Percentiles rank a stretch among this genome's conserved stretches.
phyloP scores from a whole-genome alignment of 306 rosid species.

The Nissolia schottii region DNA sequence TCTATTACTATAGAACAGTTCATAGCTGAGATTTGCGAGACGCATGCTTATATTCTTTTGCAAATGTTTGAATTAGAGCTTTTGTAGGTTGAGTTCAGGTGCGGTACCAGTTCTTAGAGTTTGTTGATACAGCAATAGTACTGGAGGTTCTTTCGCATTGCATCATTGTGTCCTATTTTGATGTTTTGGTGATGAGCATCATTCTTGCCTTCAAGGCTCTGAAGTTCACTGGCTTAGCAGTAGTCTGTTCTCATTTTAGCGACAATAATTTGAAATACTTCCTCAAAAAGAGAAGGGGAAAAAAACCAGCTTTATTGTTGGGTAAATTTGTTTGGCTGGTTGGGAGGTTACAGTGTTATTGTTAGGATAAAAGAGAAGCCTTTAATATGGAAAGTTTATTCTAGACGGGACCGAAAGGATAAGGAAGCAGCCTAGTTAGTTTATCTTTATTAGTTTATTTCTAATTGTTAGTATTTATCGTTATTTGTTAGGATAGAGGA shows the following conservation, averaged over 20 bases:
- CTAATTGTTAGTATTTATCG: no score
- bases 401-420: no score
- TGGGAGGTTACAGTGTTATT: no score
- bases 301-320: background rate
- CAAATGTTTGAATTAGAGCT: background rate
- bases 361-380: no score
- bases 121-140: background rate
- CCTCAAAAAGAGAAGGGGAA: background rate
- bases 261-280: background rate
- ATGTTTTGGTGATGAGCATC: background rate
- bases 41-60: background rate
- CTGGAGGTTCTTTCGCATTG: background rate
- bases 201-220: background rate
- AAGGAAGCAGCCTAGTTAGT: no score
- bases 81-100: background rate
- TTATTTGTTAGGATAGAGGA: no score
- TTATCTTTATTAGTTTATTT: no score
- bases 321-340: slow-evolving; percentile 3
- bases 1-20: background rate
- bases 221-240: background rate
- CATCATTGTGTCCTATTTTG: background rate
- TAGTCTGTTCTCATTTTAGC: slow-evolving; percentile 1
- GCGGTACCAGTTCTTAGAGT: background rate
- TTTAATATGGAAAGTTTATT: no score
- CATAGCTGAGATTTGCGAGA: background rate